A percentile compares a stretch with the other conserved stretches of the same genome.
Evolutionary conservation across 2,329 filamentous ascomycete species (phyloP).

Genomic region (Cytospora piceae): DNA sequence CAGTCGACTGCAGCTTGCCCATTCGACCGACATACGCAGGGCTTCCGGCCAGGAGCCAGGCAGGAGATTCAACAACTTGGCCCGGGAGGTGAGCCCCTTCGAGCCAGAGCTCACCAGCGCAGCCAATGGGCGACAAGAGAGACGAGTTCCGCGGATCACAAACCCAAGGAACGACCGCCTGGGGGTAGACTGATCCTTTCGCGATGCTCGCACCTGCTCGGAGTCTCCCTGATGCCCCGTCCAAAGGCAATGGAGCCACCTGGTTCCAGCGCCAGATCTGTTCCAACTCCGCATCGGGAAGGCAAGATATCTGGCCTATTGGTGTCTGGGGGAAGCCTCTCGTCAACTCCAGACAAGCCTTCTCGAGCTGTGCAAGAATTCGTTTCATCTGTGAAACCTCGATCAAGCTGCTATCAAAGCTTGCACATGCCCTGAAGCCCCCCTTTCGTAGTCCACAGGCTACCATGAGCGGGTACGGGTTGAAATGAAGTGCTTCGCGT

Average conservation of each 20-base stretch:
- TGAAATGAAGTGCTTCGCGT: slow-evolving; percentile 44
- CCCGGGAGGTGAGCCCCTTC: slow-evolving; percentile 42
- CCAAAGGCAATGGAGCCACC: slow-evolving; percentile 40
- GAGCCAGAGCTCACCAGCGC: slow-evolving; percentile 44
- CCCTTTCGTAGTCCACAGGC: slow-evolving; percentile 47
- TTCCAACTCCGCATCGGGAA: slow-evolving; percentile 43
- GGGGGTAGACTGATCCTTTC: slow-evolving; percentile 41
- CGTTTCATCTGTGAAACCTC: slow-evolving; percentile 42
- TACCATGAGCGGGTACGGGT: slow-evolving; percentile 54
- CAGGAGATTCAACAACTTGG: slow-evolving; percentile 37
- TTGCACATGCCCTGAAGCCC: slow-evolving; percentile 48
- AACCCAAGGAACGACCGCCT: slow-evolving; percentile 40
- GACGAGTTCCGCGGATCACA: slow-evolving; percentile 39
- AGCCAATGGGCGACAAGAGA: slow-evolving; percentile 46
- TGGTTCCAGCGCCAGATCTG: slow-evolving; percentile 49
- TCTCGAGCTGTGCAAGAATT: slow-evolving; percentile 42
- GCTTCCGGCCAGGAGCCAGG: slow-evolving; percentile 43
- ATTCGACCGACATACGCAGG: slow-evolving; percentile 37
- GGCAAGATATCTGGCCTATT: slow-evolving; percentile 41
- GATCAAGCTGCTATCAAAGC: slow-evolving; percentile 46
- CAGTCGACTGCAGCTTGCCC: slow-evolving; percentile 36
- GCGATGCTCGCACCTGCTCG: slow-evolving; percentile 31
- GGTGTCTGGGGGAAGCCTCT: slow-evolving; percentile 34
- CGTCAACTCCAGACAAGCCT: slow-evolving; percentile 33
- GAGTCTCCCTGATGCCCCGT: slow-evolving; percentile 35